These are phyloP conservation scores for Mucor piriformis DNA, from an alignment of 371 early-diverging fungal species.

Conservation along the genomic window DNA sequence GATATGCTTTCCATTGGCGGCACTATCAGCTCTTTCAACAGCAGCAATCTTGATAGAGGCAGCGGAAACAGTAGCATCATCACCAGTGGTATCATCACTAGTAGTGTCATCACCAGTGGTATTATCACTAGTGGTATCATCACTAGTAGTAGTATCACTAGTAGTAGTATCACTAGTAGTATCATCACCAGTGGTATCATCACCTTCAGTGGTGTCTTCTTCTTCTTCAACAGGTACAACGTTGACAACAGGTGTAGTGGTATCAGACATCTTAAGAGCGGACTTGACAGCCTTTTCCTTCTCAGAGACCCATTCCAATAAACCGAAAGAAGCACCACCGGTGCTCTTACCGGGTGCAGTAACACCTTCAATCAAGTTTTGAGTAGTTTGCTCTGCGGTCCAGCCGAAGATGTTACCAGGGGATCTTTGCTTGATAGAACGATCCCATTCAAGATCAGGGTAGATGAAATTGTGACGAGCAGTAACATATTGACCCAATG, in stretches of 20 bases:
- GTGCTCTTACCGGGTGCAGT: slow-evolving; percentile 25
- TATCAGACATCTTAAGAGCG: background rate
- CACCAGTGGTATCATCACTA: no score
- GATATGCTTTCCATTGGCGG: background rate
- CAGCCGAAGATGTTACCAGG: slow-evolving; percentile 59
- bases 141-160: no score
- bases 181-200: background rate
- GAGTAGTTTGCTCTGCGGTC: slow-evolving; percentile 43
- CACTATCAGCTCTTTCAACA: background rate
- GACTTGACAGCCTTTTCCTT: slow-evolving; percentile 25
- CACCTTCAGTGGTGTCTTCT: no score
- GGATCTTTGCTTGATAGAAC: slow-evolving; percentile 55
- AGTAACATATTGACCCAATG: slow-evolving; percentile 42
- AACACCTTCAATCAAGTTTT: slow-evolving; percentile 49
- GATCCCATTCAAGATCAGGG: slow-evolving; percentile 60
- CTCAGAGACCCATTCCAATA: slow-evolving; percentile 50
- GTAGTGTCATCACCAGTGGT: no score
- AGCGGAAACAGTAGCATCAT: no score
- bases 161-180: no score
- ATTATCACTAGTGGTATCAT: no score
- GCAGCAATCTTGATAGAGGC: slow-evolving; percentile 2
- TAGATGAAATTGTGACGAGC: slow-evolving; percentile 53
- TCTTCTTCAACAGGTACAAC: background rate
- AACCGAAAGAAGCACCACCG: slow-evolving; percentile 53
- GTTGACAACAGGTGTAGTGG: background rate